Evolutionary conservation across 352 stramenopile species (phyloP).

Genomic region (Phytophthora rubi): DNA sequence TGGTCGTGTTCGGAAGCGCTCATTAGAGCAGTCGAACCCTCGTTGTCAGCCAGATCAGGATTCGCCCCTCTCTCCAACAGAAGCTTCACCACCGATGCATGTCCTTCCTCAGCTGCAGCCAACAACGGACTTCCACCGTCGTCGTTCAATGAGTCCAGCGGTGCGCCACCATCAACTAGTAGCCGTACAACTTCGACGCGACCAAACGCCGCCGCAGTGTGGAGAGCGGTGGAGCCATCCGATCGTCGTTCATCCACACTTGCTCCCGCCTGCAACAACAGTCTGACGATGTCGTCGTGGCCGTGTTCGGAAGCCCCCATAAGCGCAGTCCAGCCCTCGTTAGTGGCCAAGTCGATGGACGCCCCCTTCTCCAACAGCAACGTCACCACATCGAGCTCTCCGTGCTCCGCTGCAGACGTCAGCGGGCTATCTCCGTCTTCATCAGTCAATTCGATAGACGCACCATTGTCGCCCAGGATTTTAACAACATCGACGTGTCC

Average conservation of each 20-base stretch:
- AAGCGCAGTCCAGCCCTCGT: slow-evolving; percentile 5
- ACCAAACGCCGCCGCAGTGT: not conserved
- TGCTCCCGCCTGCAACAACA: slow-evolving; percentile 8
- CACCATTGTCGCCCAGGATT: not conserved
- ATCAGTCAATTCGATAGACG: not conserved
- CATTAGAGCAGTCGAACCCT: not conserved
- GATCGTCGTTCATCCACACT: not conserved
- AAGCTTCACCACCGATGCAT: not conserved
- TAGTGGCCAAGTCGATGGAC: slow-evolving; percentile 4
- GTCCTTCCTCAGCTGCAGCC: not conserved
- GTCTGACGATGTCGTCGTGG: not conserved
- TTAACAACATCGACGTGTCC: not conserved
- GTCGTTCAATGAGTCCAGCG: not conserved
- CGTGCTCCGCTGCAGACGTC: not conserved
- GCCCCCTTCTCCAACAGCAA: slow-evolving; percentile 4
- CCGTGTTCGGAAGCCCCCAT: not conserved
- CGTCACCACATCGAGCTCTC: not conserved
- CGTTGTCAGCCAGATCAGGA: not conserved
- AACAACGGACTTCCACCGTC: not conserved
- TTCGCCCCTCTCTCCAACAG: not conserved
- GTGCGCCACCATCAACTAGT: not conserved
- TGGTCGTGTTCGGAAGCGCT: not conserved
- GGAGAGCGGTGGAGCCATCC: not conserved
- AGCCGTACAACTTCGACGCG: not conserved
- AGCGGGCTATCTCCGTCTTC: slow-evolving; percentile 4